phyloP scores from a whole-genome alignment of 1,284 basidiomycete species.

The Cystobasidium pallidum region DNA sequence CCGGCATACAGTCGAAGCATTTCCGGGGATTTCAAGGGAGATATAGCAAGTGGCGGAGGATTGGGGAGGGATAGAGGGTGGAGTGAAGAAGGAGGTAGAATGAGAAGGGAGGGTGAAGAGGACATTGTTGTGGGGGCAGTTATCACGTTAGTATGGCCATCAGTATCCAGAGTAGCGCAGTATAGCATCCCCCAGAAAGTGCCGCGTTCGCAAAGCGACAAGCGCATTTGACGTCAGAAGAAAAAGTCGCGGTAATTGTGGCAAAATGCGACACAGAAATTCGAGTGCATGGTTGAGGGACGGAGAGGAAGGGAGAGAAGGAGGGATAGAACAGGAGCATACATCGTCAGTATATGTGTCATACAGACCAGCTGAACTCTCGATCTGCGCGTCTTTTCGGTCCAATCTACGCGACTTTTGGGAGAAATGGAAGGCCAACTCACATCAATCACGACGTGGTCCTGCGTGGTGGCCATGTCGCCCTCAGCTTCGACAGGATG shows the following conservation, averaged over 20 bases:
- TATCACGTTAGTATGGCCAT: no score
- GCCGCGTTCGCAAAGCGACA: neutral
- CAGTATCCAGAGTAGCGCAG: neutral
- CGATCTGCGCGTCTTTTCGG: no score
- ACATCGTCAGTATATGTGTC: neutral
- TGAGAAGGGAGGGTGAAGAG: neutral
- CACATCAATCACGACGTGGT: constrained; percentile 35
- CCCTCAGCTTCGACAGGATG: constrained; percentile 20
- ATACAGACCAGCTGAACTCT: no score
- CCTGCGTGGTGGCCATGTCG: constrained; percentile 32
- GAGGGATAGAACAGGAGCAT: neutral
- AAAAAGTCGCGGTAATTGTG: neutral
- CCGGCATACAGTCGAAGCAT: no score
- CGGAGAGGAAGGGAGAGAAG: neutral
- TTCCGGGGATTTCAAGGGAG: neutral
- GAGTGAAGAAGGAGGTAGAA: no score
- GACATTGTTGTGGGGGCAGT: neutral
- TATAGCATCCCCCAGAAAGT: neutral
- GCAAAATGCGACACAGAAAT: no score
- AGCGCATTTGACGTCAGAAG: constrained; percentile 1
- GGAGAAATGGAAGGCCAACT: neutral
- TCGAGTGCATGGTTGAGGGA: neutral
- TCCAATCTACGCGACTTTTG: neutral
- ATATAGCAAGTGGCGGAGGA: constrained; percentile 8
- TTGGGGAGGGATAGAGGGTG: neutral